phyloP scores from a whole-genome alignment of 371 early-diverging fungal species.

The Rhizomucor miehei region DNA sequence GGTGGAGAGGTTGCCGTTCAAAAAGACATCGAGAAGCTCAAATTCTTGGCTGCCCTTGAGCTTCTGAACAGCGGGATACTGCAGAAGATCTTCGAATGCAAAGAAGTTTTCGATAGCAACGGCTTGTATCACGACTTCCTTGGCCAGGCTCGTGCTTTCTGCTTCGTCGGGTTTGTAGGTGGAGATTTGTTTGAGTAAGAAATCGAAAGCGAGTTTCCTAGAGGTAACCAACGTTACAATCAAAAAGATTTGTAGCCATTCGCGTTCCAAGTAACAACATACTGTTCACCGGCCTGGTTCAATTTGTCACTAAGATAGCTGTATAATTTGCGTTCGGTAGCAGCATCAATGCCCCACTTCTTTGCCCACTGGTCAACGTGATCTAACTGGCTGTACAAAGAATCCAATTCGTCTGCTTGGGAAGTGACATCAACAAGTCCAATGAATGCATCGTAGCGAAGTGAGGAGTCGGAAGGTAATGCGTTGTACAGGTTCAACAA shows the following conservation, averaged over 20 bases:
- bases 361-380: conserved; percentile 66
- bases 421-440: conserved; percentile 76
- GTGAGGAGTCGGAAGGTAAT: conserved; percentile 59
- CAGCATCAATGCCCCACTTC: conserved; percentile 71
- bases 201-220: conserved; percentile 61
- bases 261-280: conserved; percentile 24
- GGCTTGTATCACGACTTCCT: conserved; percentile 65
- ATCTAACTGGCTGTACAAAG: conserved; percentile 62
- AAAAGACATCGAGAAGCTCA: conserved; percentile 73
- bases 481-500: conserved; percentile 83
- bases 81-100: conserved; percentile 78
- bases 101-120: conserved; percentile 72
- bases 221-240: neutral
- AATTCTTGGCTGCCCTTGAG: conserved; percentile 61
- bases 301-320: conserved; percentile 63
- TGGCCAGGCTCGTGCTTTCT: conserved; percentile 33
- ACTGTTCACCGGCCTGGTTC: conserved; percentile 60
- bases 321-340: conserved; percentile 61
- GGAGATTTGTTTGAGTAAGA: conserved; percentile 63
- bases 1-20: conserved; percentile 66
- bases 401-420: conserved; percentile 68
- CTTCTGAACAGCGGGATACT: conserved; percentile 69
- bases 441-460: conserved; percentile 71
- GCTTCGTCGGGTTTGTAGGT: conserved; percentile 41
- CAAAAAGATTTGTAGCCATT: neutral